These are phyloP conservation scores for Henningerozyma blattae DNA, from an alignment of 805 yeast genomes.

Conservation along the genomic window DNA sequence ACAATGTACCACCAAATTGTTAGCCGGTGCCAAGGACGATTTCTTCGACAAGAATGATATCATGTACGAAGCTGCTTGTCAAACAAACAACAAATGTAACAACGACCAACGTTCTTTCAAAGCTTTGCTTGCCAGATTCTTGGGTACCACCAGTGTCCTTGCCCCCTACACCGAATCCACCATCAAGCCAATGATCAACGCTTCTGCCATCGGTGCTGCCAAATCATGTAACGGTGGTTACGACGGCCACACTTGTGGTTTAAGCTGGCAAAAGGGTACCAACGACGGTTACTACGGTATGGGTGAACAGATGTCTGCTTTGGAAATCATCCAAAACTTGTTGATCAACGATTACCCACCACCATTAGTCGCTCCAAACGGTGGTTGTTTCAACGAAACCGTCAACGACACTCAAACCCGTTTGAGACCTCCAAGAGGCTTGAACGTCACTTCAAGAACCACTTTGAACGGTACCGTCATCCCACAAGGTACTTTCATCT, in stretches of 20 bases:
- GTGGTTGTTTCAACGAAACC: neutral
- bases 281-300: constrained; percentile 68
- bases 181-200: constrained; percentile 23
- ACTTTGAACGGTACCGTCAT: neutral
- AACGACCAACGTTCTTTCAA: constrained; percentile 81
- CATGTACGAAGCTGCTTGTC: constrained; percentile 76
- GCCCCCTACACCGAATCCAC: constrained; percentile 36
- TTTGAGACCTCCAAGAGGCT: neutral
- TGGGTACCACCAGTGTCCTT: constrained; percentile 58
- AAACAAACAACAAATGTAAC: constrained; percentile 49
- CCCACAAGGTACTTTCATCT: neutral
- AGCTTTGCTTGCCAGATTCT: constrained; percentile 59
- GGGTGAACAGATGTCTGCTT: constrained; percentile 80
- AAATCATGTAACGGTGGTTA: constrained; percentile 70
- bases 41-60: constrained; percentile 41
- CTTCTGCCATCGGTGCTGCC: constrained; percentile 60
- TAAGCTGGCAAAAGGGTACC: constrained; percentile 52
- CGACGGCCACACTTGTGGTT: constrained; percentile 80
- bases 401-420: neutral
- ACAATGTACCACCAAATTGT: constrained; percentile 39
- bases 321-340: constrained; percentile 45
- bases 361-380: neutral
- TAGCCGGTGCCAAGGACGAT: constrained; percentile 36
- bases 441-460: neutral
- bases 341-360: constrained; percentile 20